Evolutionary conservation across 768 basidiomycete genomes (phyloP), one percentile per base, ranked within the genome.

Genomic region (Amanita jacksonii): DNA sequence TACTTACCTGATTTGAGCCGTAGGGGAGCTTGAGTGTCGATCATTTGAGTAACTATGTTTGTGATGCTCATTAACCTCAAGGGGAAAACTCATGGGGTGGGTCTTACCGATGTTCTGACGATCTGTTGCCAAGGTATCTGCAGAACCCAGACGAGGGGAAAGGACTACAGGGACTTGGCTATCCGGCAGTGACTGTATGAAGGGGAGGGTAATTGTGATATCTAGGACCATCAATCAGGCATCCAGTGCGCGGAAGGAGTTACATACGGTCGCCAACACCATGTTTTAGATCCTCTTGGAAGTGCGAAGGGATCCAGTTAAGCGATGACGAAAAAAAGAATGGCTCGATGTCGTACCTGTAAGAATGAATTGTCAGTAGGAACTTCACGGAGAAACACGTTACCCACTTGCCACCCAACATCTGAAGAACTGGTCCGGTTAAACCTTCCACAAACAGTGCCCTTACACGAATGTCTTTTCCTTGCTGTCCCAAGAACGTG

Each of bases 241-340:
- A 7, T n/a, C n/a, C 30, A 46, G 42, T 18, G 22, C 38, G 7
- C 13, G 41, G 15, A 9, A 22, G 23, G 27, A n/a, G 18, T 9
- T 13, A 43, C 76, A 52, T 49, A 80, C 76, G 78, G 58, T 81
- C 79, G 51, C 75, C 70, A 41, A 59, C 30, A 4, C 61, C 58
- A n/a, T 53, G 51, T 3, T 50, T 27, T 0, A 68, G 46, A 36
- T 66, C 70, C 49, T 79, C 78, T 48, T 78, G 72, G 42, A 73
- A 83, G 43, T 78, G 70, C 0, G 77, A 75, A 1, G 80, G 80
- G 48, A 81, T 83, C 78, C 77, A 79, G 47, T 76, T 79, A 2
- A 78, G 50, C 8, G 76, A 76, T 0, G 79, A 79, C 0, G 77
- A 78, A 51, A 74, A 81, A 58, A 77, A 81, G 54, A 80, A 81